These are phyloP conservation scores for Talaromyces sp. DNA, from an alignment of 2,329 filamentous ascomycete species.

Conservation along the genomic window DNA sequence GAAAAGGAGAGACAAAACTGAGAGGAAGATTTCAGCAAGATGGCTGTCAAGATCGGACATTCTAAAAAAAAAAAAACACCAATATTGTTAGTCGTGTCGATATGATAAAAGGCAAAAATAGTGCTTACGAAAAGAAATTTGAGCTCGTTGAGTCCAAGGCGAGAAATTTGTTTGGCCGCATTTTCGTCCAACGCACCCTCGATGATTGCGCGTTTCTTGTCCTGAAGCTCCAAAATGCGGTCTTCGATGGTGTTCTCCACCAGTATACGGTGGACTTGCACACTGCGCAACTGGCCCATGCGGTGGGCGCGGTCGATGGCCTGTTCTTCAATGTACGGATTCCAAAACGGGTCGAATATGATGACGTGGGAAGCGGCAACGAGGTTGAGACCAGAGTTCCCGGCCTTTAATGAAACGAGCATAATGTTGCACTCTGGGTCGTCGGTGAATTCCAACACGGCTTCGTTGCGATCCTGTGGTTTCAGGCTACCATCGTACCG, in stretches of 20 bases:
- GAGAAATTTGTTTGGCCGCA: conserved; percentile 60
- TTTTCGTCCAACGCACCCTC: conserved; percentile 75
- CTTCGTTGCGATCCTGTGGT: conserved; percentile 58
- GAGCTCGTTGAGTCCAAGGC: conserved; percentile 63
- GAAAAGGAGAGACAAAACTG: not conserved
- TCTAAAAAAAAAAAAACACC: not conserved
- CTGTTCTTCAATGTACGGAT: conserved; percentile 87
- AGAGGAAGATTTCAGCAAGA: not conserved
- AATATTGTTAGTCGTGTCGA: not conserved
- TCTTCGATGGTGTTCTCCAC: conserved; percentile 79
- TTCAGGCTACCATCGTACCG: conserved; percentile 77
- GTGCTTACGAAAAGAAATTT: conserved; percentile 60
- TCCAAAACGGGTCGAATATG: conserved; percentile 92
- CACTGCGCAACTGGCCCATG: conserved; percentile 70
- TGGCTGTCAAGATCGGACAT: not conserved
- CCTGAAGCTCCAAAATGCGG: conserved; percentile 72
- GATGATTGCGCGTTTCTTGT: conserved; percentile 71
- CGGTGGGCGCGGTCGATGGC: conserved; percentile 86
- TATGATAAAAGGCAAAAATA: not conserved
- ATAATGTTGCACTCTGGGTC: conserved; percentile 60
- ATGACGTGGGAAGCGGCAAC: conserved; percentile 79
- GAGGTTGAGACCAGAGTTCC: conserved; percentile 81
- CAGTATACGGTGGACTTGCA: conserved; percentile 75
- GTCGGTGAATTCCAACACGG: conserved; percentile 64
- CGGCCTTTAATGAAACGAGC: conserved; percentile 73